Evolutionary conservation across 371 early-diverging fungal species (phyloP), one percentile per base, ranked within the genome.

Genomic region (Coemansia sp.): DNA sequence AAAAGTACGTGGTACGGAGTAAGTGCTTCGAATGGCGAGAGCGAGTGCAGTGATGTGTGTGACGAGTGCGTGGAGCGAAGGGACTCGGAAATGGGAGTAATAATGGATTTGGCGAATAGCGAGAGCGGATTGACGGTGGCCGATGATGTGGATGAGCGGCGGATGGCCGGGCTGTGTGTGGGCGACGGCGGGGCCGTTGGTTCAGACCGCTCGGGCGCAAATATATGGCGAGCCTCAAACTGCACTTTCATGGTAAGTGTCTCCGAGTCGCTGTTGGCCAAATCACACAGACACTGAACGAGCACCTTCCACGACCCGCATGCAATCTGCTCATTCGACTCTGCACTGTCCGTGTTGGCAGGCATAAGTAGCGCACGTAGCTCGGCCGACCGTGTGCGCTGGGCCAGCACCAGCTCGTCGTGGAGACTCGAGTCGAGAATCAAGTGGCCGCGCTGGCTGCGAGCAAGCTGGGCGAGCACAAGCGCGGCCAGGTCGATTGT

Each of bases 341-440:
- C n/a, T 3, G 6, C 21, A 28, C 29, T 36, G 29, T 24, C 53
- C 6, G 57, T 53, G 12, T 12, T 39, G 0, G 19, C 49, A 0
- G 66, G 13, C 51, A 74, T 41, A 7, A 74, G 71, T 55, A 60
- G 63, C n/a, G 64, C 66, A 5, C 74, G 71, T n/a, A 74, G 66
- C 61, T 74, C 74, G 8, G 71, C 57, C 24, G 74, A 70, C 11
- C 63, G 74, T 40, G 51, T 26, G 4, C 36, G 40, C 51, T 71
- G 71, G 1, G 74, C 74, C 21, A 48, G 55, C 11, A 29, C 48
- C 2, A 70, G 61, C 63, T 68, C 72, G 17, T 58, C 57, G 12
- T 49, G 13, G 6, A 74, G 49, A 13, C 59, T 41, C 1, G 66
- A 36, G 17, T 66, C 73, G 13, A 73, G 62, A 13, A 55, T 8